These are phyloP conservation scores for Amylocarpus encephaloides DNA, from an alignment of 2,329 filamentous ascomycete genomes.

Conservation along the genomic window DNA sequence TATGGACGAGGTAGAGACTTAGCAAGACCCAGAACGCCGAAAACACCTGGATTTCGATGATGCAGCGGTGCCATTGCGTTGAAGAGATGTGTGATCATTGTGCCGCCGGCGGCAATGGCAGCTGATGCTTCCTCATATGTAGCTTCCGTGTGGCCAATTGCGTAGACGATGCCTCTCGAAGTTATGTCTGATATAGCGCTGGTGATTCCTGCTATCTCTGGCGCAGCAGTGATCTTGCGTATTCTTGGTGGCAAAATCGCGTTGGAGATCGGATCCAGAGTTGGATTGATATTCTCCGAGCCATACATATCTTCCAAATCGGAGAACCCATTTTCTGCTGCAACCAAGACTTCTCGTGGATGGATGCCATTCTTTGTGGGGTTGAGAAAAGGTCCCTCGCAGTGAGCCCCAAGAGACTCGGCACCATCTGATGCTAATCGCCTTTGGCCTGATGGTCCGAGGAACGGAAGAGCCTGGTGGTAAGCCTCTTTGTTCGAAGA, in stretches of 20 bases:
- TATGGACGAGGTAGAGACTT: slow-evolving; percentile 54
- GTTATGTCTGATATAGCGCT: slow-evolving; percentile 61
- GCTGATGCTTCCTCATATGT: slow-evolving; percentile 74
- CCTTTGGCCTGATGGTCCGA: slow-evolving; percentile 61
- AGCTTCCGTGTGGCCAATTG: slow-evolving; percentile 81
- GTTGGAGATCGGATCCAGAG: slow-evolving; percentile 34
- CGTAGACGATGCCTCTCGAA: slow-evolving; percentile 63
- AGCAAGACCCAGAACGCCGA: slow-evolving; percentile 71
- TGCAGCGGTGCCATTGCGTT: slow-evolving; percentile 89
- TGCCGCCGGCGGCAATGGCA: slow-evolving; percentile 68
- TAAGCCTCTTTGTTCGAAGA: slow-evolving; percentile 79
- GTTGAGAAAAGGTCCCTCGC: slow-evolving; percentile 83
- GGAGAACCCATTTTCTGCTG: slow-evolving; percentile 52
- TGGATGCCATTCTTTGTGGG: slow-evolving; percentile 83
- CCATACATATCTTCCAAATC: slow-evolving; percentile 72
- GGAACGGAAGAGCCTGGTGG: slow-evolving; percentile 68
- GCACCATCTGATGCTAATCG: slow-evolving; percentile 63
- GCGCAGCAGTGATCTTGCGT: slow-evolving; percentile 80
- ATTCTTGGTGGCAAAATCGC: slow-evolving; percentile 36
- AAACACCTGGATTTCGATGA: slow-evolving; percentile 86
- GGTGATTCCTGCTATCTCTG: slow-evolving; percentile 68
- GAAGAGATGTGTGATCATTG: slow-evolving; percentile 90
- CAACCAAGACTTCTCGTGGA: slow-evolving; percentile 63
- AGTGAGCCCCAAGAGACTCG: slow-evolving; percentile 84
- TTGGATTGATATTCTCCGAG: slow-evolving; percentile 51